Base-by-base conservation (phyloP, 2,329 filamentous ascomycete genomes). In the Teratosphaeria pseudoeucalypti region DNA sequence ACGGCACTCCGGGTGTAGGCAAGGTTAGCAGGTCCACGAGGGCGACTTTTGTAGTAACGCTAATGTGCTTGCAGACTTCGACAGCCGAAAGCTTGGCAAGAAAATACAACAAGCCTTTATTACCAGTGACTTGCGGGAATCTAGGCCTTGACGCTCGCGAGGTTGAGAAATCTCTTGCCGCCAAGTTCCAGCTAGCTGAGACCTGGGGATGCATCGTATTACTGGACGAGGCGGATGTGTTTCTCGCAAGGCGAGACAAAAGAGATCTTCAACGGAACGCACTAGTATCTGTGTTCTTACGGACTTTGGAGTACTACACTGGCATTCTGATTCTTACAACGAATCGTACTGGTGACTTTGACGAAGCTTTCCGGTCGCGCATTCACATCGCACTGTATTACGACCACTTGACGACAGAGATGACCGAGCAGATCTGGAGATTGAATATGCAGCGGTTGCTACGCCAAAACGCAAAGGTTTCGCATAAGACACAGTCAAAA, bases 201-300 rank as follows among this genome's bases (percentile, higher is more conserved):
- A 76, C 76, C 2, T 84, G 81, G 71, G 76, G 78, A 2, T 79
- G 79, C 12, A 74, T 84, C 6, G 75, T 83, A 7, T 74, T 85
- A 2, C 74, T 85, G 5, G 82, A 85, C 66, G 82, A 85, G 68
- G 81, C 81, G 2, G 83, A 85, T 58, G 80, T 84, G 19, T 85
- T 82, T 69, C 78, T 85, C 10, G 81, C 84, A 69, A 71, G 76
- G 57, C 80, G 82, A 2, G 60, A 61, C 9, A 59, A 62, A 23
- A 57, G 60, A 3, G 68, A 71, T 54, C 52, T 70, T 12, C 55
- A 66, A 5, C 63, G 65, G 3, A 76, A 76, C 62, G 70, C 69
- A 34, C 66, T 75, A 23, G 73, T 75, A 4, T 70, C 71, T 43
- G 71, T 69, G 57, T 74, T 73, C 62, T 60, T 69, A 4, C 60